Evolutionary conservation across 805 yeast genomes (phyloP), one percentile per base, ranked within the genome.

Genomic region (Candida dajiaensis): DNA sequence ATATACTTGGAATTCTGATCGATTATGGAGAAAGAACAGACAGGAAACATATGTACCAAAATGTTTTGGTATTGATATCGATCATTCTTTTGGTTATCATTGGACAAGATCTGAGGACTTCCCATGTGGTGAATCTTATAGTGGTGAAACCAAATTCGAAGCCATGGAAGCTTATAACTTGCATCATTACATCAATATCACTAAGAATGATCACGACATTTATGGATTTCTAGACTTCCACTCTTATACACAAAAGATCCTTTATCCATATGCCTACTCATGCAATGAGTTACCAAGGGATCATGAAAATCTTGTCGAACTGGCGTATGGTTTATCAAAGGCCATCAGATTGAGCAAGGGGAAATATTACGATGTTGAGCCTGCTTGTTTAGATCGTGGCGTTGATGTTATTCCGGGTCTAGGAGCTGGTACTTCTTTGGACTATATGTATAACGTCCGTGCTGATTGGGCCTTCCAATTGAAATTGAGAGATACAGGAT

Each of bases 11-110:
- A 72, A 71, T 2, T 59, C 67, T 23, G 96, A 89, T 61, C 70
- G 97, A 47, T 68, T 89, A 49, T 89, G 97, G 97, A 70, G 94
- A 40, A 89, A 89, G 59, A 89, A 88, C 64, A 73, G 96, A 50
- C 97, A 89, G 65, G 78, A 79, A 44, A 83, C 94, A 0, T 76
- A 71, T 42, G 62, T 75, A 42, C 79, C 85, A 9, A 65, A 74
- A 38, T 89, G 97, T 63, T 70, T 74, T 41, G 97, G 97, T 10
- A 77, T 89, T 35, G 96, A 89, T 62, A 81, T 89, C 47, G 96
- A 88, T 60, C 95, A 84, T 59, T 83, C 95, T 1, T 86, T 81
- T 64, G 85, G 78, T 54, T 85, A 69, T 65, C 88, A 85, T 58
- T 86, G 89, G 83, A 72, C 78, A 4, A 66, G 69, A 43, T 76